Conservation (phyloP, 83 land plant species). For the Larix sibirica region DNA sequence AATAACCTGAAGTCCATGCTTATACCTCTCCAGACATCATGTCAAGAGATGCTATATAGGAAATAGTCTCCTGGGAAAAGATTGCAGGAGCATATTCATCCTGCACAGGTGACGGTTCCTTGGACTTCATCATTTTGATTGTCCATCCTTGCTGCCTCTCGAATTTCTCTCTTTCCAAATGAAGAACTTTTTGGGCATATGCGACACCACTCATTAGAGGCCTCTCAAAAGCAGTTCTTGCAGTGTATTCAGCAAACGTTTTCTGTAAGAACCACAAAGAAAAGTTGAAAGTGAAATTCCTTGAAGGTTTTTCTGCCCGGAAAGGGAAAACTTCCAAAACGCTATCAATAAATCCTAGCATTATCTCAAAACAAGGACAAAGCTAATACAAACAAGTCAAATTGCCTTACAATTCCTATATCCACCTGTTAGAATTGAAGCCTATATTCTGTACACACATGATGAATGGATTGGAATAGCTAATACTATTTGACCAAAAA, state of each 20-base stretch:
- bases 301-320: constrained; percentile 28
- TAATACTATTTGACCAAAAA: too few species aligned
- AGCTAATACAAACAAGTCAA: too few species aligned
- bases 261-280: constrained; percentile 42
- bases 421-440: too few species aligned
- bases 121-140: constrained; percentile 83
- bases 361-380: too few species aligned
- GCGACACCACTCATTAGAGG: constrained; percentile 94
- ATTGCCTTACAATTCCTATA: too few species aligned
- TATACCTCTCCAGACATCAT: constrained; percentile 94
- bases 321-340: too few species aligned
- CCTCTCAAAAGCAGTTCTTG: constrained; percentile 88
- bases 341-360: too few species aligned
- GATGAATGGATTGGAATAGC: too few species aligned
- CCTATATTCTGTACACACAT: too few species aligned
- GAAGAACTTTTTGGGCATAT: constrained; percentile 80
- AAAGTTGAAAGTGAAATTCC: too few species aligned
- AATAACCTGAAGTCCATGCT: background rate
- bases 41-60: constrained; percentile 79
- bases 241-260: constrained; percentile 89
- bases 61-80: constrained; percentile 82
- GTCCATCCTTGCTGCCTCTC: constrained; percentile 82
- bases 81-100: constrained; percentile 90
- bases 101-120: constrained; percentile 56
- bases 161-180: constrained; percentile 74